Evolutionary conservation across 1,139 yeast species (phyloP).

Genomic region (Wickerhamomyces sp.): DNA sequence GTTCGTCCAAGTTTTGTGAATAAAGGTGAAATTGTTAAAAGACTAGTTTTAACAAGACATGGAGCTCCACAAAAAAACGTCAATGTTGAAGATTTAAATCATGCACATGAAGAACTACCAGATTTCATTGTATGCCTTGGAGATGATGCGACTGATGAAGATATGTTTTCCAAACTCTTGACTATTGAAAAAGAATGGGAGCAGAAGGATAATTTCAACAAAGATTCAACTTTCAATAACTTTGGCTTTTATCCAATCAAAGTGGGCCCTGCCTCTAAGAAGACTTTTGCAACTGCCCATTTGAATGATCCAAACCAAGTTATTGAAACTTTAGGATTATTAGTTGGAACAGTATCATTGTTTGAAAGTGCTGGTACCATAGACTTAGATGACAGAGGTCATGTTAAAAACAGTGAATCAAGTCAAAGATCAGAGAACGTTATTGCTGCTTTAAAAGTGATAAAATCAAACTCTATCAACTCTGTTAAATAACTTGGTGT

Average conservation of each 20-base stretch:
- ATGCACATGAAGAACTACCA: conserved; percentile 50
- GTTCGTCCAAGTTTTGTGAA: conserved; percentile 92
- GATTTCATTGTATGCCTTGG: conserved; percentile 89
- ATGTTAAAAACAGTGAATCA: conserved; percentile 37
- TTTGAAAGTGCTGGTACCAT: conserved; percentile 77
- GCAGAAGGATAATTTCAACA: conserved; percentile 24
- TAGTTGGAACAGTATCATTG: conserved; percentile 70
- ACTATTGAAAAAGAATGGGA: conserved; percentile 49
- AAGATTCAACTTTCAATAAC: conserved; percentile 42
- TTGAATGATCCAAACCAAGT: conserved; percentile 84
- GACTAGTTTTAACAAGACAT: conserved; percentile 62
- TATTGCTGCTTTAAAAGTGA: conserved; percentile 18
- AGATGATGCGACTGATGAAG: conserved; percentile 96
- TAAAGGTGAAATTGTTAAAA: conserved; percentile 92
- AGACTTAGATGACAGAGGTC: conserved; percentile 72
- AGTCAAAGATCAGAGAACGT: conserved; percentile 25
- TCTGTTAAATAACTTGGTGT: not conserved
- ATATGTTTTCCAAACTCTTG: conserved; percentile 81
- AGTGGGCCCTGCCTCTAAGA: conserved; percentile 91
- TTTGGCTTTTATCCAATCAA: conserved; percentile 83
- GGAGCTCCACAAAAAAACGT: conserved; percentile 35
- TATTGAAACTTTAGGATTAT: conserved; percentile 74
- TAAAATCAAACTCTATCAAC: conserved; percentile 11
- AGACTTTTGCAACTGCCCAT: conserved; percentile 86
- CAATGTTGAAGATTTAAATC: conserved; percentile 28